phyloP scores from a whole-genome alignment of 352 stramenopile species.

The Phytophthora foliorum region DNA sequence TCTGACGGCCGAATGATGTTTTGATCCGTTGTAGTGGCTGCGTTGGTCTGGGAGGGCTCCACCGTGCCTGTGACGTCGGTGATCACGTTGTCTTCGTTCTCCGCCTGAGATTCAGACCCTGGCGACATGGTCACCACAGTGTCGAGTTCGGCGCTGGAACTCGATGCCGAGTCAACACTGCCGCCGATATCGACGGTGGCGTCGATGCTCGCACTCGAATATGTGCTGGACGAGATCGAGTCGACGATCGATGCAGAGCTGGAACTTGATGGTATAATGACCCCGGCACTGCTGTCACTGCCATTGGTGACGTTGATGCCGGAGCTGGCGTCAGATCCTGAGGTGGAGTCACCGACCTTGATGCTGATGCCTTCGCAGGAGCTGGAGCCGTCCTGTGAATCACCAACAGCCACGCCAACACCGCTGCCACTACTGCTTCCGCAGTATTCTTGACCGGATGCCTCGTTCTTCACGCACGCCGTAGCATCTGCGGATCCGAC shows the following conservation, averaged over 20 bases:
- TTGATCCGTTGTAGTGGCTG: background rate
- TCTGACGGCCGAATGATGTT: slow-evolving; percentile 30
- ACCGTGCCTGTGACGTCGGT: slow-evolving; percentile 7
- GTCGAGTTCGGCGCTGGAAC: slow-evolving; percentile 5
- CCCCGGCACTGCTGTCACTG: slow-evolving; percentile 18
- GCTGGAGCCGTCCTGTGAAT: slow-evolving; percentile 13
- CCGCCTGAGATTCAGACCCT: slow-evolving; percentile 9
- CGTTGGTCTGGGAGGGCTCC: slow-evolving; percentile 9
- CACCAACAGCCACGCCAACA: background rate
- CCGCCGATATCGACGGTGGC: no score
- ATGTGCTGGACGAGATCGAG: no score
- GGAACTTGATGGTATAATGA: background rate
- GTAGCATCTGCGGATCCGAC: slow-evolving; percentile 28
- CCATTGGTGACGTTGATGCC: slow-evolving; percentile 9
- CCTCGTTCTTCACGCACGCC: slow-evolving; percentile 18
- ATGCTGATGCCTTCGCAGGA: slow-evolving; percentile 4
- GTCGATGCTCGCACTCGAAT: no score
- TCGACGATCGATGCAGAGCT: background rate
- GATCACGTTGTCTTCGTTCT: slow-evolving; percentile 32
- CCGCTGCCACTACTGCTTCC: background rate
- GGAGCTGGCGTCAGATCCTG: slow-evolving; percentile 9
- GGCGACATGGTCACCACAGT: background rate
- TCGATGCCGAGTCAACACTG: no score
- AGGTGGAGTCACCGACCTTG: slow-evolving; percentile 16
- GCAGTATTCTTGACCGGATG: slow-evolving; percentile 26